Conservation (phyloP, 345 rosid species). For the Pistacia vera region DNA sequence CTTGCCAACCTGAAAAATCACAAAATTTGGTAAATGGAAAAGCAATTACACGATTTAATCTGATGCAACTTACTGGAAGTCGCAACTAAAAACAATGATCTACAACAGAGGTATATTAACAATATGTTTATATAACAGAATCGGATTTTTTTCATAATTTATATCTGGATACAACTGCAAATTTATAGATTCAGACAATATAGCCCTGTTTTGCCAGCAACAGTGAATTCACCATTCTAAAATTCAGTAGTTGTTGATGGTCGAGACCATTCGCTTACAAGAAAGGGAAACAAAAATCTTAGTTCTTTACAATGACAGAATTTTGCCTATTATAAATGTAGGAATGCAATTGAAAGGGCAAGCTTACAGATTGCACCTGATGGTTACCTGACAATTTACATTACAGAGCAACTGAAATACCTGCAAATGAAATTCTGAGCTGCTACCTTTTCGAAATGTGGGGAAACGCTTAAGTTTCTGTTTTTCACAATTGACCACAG, state of each 20-base stretch:
- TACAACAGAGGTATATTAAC: neutral
- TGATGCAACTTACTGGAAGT: neutral
- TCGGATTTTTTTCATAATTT: neutral
- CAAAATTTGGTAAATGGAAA: neutral
- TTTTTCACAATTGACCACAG: constrained; percentile 33
- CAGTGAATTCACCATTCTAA: neutral
- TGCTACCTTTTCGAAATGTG: constrained; percentile 20
- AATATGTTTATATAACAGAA: neutral
- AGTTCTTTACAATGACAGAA: neutral
- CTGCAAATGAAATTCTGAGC: constrained; percentile 39
- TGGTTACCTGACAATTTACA: constrained; percentile 12
- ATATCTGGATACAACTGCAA: neutral
- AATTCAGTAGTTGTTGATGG: neutral
- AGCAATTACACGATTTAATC: constrained; percentile 13
- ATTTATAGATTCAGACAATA: neutral
- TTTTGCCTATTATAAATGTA: neutral
- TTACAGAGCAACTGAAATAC: constrained; percentile 30
- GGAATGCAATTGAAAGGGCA: neutral
- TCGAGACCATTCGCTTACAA: neutral
- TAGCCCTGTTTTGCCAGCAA: neutral
- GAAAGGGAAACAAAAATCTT: neutral
- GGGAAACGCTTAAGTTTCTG: constrained; percentile 36
- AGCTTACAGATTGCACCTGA: neutral
- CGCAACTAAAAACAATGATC: constrained; percentile 8
- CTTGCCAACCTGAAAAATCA: constrained; percentile 35